Conservation (phyloP, 1,139 yeast species). For the Suhomyces atakaporum region DNA sequence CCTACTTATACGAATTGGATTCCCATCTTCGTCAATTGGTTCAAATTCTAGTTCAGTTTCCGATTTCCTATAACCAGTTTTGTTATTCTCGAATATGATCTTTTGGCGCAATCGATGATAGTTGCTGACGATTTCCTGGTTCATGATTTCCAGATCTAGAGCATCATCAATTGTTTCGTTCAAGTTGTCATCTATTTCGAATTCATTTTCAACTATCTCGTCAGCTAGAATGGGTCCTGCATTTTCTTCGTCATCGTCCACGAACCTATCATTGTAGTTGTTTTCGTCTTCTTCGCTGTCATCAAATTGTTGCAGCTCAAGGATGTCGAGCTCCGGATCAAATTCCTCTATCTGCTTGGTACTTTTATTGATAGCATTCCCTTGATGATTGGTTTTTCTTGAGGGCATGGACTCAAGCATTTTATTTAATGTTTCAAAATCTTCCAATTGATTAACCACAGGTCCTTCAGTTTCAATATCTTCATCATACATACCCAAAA, state of each 20-base stretch:
- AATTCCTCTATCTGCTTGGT: slow-evolving; percentile 12
- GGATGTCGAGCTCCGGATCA: slow-evolving; percentile 24
- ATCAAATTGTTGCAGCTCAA: slow-evolving; percentile 26
- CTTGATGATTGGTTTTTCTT: slow-evolving; percentile 11
- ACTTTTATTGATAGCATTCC: slow-evolving; percentile 8
- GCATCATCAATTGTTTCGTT: slow-evolving; percentile 3
- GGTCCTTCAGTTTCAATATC: slow-evolving; percentile 60
- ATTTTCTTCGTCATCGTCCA: slow-evolving; percentile 38
- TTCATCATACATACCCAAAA: slow-evolving; percentile 61
- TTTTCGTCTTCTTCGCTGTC: slow-evolving; percentile 41
- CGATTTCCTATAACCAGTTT: slow-evolving; percentile 50
- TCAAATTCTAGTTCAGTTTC: slow-evolving; percentile 61
- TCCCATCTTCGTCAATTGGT: slow-evolving; percentile 70
- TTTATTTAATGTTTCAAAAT: slow-evolving; percentile 54
- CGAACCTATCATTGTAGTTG: slow-evolving; percentile 23
- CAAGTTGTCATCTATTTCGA: slow-evolving; percentile 19
- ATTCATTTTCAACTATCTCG: slow-evolving; percentile 40
- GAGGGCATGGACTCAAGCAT: slow-evolving; percentile 42
- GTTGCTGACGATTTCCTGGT: slow-evolving; percentile 50
- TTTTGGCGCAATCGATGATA: slow-evolving; percentile 61
- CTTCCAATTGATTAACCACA: slow-evolving; percentile 55
- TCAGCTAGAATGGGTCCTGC: slow-evolving; percentile 41
- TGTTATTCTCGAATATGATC: slow-evolving; percentile 40
- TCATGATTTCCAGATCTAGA: slow-evolving; percentile 35
- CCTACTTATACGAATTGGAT: slow-evolving; percentile 60